Percentiles rank a stretch among this genome's conserved stretches.
These are phyloP conservation scores for Paramyrothecium roridum DNA, from an alignment of 2,329 filamentous ascomycete genomes.

Conservation along the genomic window DNA sequence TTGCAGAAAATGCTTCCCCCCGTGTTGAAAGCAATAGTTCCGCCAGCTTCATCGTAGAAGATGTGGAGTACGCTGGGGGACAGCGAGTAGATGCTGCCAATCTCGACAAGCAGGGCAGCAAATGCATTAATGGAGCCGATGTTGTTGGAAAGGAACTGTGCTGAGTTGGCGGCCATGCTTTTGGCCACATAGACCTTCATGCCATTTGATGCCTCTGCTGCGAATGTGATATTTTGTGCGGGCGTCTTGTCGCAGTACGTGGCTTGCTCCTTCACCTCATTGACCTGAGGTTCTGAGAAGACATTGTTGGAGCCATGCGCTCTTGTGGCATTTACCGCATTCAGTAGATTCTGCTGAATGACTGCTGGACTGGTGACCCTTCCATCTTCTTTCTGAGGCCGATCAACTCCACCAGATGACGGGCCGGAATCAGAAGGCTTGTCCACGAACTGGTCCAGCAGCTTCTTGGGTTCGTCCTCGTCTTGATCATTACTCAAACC, in stretches of 20 bases:
- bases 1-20: conserved; percentile 92
- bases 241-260: conserved; percentile 82
- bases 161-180: conserved; percentile 41
- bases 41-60: conserved; percentile 76
- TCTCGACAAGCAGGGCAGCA: conserved; percentile 64
- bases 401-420: conserved; percentile 7
- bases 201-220: conserved; percentile 66
- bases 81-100: conserved; percentile 71
- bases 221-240: conserved; percentile 68
- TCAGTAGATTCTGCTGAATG: conserved; percentile 68
- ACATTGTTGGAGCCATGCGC: conserved; percentile 70
- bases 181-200: conserved; percentile 72
- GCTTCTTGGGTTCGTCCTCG: conserved; percentile 37
- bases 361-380: conserved; percentile 58
- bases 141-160: conserved; percentile 58
- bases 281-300: conserved; percentile 70
- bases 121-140: conserved; percentile 65
- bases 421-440: conserved; percentile 16
- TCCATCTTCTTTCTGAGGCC: conserved; percentile 37
- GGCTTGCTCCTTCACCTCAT: conserved; percentile 74
- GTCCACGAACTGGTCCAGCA: conserved; percentile 40
- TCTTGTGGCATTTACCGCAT: conserved; percentile 75
- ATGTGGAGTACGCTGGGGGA: conserved; percentile 71
- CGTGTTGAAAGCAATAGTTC: conserved; percentile 89
- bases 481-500: conserved; percentile 51